These are phyloP conservation scores for Dalbergia oliveri DNA, from an alignment of 306 rosid species.

Conservation along the genomic window DNA sequence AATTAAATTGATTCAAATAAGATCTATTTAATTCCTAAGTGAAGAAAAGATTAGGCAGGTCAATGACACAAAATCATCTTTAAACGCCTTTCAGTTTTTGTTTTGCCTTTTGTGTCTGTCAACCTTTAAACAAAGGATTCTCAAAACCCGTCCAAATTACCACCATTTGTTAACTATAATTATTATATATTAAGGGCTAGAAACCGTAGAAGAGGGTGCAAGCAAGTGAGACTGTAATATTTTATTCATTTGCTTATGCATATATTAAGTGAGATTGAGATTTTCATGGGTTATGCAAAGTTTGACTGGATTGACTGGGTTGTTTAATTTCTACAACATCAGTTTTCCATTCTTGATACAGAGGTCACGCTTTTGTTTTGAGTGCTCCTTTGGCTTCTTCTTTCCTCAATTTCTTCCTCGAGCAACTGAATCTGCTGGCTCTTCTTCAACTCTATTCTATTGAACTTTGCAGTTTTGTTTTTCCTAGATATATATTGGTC, in stretches of 20 bases:
- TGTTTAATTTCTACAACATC: conserved; percentile 12
- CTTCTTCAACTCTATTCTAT: conserved; percentile 62
- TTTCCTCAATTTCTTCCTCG: conserved; percentile 86
- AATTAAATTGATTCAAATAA: no score
- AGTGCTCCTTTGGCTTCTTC: conserved; percentile 75
- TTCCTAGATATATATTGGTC: conserved; percentile 63
- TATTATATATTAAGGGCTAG: conserved; percentile 10
- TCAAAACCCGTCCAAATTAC: conserved; percentile 2
- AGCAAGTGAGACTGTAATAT: conserved; percentile 49
- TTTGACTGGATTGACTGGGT: conserved; percentile 62
- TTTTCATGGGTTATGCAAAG: conserved; percentile 56
- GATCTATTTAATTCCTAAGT: no score
- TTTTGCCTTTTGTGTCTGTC: conserved; percentile 40
- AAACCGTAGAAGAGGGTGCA: conserved; percentile 40
- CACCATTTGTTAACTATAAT: neutral
- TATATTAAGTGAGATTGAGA: conserved; percentile 44
- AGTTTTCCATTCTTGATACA: conserved; percentile 41
- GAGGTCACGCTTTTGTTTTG: conserved; percentile 55
- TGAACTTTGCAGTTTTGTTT: conserved; percentile 77
- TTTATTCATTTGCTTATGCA: conserved; percentile 17
- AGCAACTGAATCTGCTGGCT: conserved; percentile 86
- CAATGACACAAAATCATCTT: conserved; percentile 52
- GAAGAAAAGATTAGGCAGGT: conserved; percentile 18
- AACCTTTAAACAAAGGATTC: conserved; percentile 40
- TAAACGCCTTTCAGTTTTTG: conserved; percentile 51